Evolutionary conservation across 441 rosid species (phyloP), one percentile per base, ranked within the genome.

Genomic region (Adansonia madagascariensis): DNA sequence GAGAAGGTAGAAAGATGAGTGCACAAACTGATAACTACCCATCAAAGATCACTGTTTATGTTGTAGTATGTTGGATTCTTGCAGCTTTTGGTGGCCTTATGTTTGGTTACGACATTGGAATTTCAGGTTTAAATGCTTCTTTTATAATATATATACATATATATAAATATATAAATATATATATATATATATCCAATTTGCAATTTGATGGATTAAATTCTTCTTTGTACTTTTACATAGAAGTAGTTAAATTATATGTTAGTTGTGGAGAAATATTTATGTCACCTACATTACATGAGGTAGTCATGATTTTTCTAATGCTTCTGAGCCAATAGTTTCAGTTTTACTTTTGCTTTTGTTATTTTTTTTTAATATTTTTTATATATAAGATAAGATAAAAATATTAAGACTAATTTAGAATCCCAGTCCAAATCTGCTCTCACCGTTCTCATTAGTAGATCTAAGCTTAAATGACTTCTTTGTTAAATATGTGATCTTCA

Each of bases 101-200:
- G 84, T 91, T 91, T 11, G 93, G 96, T 12, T 91, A 91, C 60
- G 94, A 89, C 77, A 91, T 91, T 61, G 95, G 95, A 73, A 87
- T 91, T 63, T 91, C 95, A 73, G 90, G 92, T 88, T 55, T 24
- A 4, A 1, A 12, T 15, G 0, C 6, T 14, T 63, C 8, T 15
- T 63, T 11, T 3, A 27, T 56, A 27, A 27, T 27, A 27, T 8
- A 44, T 44, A 39, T 39, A 39, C 6, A 35, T 35, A 35, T 35
- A 35, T 43, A n/a, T n/a, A n/a, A n/a, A n/a, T n/a, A n/a, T n/a
- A n/a, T n/a, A n/a, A n/a, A n/a, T n/a, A n/a, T n/a, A n/a, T n/a
- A n/a, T n/a, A n/a, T n/a, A 8, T 47, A 47, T 47, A 10, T 10
- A 47, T 47, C 50, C 14, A 9, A 47, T 10, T 47, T 10, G 14